These are phyloP conservation scores for Phycomyces nitens DNA, from an alignment of 192 early-diverging fungal genomes.

Conservation along the genomic window DNA sequence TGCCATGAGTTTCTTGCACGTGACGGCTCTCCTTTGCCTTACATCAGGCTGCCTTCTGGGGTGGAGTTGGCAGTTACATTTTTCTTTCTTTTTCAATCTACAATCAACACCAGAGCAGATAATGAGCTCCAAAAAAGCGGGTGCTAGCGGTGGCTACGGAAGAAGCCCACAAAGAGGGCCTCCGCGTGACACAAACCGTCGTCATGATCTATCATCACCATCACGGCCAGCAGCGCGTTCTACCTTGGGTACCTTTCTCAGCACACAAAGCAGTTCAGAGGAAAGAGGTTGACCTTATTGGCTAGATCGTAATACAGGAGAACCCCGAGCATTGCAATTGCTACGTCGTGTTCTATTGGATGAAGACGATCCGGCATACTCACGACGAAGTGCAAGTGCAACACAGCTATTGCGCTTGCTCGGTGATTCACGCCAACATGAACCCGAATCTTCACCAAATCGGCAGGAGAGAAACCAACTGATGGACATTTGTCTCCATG, in stretches of 20 bases:
- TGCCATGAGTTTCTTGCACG: neutral
- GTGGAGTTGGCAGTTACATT: neutral
- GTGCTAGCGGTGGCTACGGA: neutral
- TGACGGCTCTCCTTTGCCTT: conserved; percentile 1
- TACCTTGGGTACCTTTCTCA: conserved; percentile 1
- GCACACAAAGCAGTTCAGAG: neutral
- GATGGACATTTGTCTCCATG: conserved; percentile 8
- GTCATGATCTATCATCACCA: neutral
- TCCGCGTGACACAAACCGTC: neutral
- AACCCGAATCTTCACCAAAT: neutral
- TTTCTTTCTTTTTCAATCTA: neutral
- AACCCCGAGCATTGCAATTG: conserved; percentile 14
- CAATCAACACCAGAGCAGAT: neutral
- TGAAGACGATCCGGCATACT: conserved; percentile 6
- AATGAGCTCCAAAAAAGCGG: neutral
- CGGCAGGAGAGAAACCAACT: conserved; percentile 10
- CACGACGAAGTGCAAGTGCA: conserved; percentile 4
- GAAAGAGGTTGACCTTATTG: neutral
- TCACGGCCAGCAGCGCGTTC: neutral
- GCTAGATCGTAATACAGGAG: conserved; percentile 7
- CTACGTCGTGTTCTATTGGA: conserved; percentile 8
- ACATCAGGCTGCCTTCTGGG: neutral
- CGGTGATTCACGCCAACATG: conserved; percentile 7
- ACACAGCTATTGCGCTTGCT: neutral
- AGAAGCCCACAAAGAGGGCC: neutral